Evolutionary conservation across 1,284 basidiomycete genomes (phyloP), one percentile per base, ranked within the genome.

Genomic region (Testicularia cyperi): DNA sequence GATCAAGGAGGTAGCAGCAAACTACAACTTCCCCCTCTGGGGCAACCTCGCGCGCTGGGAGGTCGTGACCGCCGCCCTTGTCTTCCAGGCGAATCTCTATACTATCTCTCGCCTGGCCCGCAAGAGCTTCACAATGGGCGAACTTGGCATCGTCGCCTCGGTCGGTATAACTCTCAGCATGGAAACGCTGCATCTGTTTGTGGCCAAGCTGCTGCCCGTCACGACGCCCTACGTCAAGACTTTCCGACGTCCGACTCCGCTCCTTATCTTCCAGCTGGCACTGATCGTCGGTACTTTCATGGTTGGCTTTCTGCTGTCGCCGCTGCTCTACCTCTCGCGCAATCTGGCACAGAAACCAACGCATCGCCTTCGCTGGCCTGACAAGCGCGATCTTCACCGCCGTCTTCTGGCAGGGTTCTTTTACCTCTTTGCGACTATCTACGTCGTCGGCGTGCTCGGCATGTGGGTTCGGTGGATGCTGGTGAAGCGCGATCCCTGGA

Each of bases 31-130:
- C 14, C 73, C 74, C 4, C 47, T 68, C 27, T 77, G 73, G 66
- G 56, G 56, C 30, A 46, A 57, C 28, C 44, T 68, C 27, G 49
- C 45, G 14, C 45, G 48, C 12, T 68, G 64, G 60, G 94, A 98
- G 72, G 82, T 90, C 37, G 79, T 84, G 15, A 80, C 87, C 10
- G 83, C 84, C 18, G 85, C 90, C 0, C 75, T 88, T 33, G 89
- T 94, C 78, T 97, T 88, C 77, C 95, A 98, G 74, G 86, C 90
- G 66, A 86, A 88, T 32, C 80, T 97, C 41, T 98, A 97, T 75
- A 82, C 88, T 36, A 88, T 88, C 40, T 84, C 95, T 37, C 83
- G 94, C 18, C 81, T 99, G 24, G 94, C 92, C 0, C 86, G 95
- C 64, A 84, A 88, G 19, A 90, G 89, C 12, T 94, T 97, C 78